Conservation (phyloP, 2,329 filamentous ascomycete species). For the Bretziella fagacearum region DNA sequence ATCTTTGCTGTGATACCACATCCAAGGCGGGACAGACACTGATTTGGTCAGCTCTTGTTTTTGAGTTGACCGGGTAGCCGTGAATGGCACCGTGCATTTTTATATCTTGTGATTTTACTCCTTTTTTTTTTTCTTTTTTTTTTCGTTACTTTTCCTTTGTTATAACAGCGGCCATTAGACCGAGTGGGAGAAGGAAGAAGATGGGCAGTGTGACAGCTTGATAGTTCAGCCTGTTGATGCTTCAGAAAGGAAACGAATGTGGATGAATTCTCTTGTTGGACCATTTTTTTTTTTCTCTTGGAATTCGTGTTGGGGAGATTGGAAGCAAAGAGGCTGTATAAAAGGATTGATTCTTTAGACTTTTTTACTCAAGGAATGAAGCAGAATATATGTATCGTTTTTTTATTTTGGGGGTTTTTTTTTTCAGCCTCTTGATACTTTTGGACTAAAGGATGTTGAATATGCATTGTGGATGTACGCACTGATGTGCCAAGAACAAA, state of each 20-base stretch:
- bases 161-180: constrained; percentile 8
- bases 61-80: neutral
- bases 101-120: constrained; percentile 6
- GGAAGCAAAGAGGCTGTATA: constrained; percentile 8
- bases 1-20: neutral
- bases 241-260: neutral
- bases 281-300: neutral
- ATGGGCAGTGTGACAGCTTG: neutral
- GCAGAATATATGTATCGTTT: neutral
- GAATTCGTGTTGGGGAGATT: neutral
- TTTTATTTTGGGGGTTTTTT: neutral
- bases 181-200: neutral
- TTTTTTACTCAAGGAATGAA: constrained; percentile 7
- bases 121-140: constrained; percentile 3
- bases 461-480: neutral
- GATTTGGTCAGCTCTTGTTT: neutral
- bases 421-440: neutral
- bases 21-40: neutral
- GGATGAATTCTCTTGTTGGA: neutral
- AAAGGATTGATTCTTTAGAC: constrained; percentile 11
- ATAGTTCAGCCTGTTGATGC: neutral
- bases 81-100: neutral
- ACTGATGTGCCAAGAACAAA: no score
- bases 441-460: neutral
- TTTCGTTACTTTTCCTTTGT: constrained; percentile 5